Base-by-base conservation (phyloP, 1,284 basidiomycete genomes). In the Pseudozyma flocculosa region DNA sequence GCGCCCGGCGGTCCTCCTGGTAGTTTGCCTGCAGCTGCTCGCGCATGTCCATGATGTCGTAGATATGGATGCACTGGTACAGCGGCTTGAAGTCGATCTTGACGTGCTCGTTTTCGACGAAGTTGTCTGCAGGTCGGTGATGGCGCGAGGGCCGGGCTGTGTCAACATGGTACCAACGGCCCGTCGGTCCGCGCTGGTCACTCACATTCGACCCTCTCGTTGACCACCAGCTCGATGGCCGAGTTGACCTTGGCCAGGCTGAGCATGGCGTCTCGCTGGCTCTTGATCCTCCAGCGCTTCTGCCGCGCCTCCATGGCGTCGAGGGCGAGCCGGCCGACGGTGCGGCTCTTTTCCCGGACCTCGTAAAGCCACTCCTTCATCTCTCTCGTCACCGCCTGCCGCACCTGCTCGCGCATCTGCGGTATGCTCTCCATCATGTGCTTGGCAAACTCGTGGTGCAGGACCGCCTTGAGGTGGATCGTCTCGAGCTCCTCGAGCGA, bases 331-430 rank as follows among this genome's bases (percentile, higher is more conserved):
- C 84, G 84, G 2, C 95, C 95, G 1, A 99, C 89, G 43, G 88
- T 85, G 0, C 87, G 85, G 51, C 89, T 90, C 55, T 89, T 85
- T 69, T 96, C 92, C 47, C 95, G 83, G 50, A 97, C 92, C 71
- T 97, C 92, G 48, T 94, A 86, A 23, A 99, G 81, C 95, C 95
- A 99, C 60, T 95, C 88, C 78, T 97, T 98, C 81, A 92, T 88
- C 9, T 92, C 90, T 0, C 91, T 88, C 0, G 90, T 94, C 2
- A 98, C 95, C 0, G 90, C 89, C 69, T 90, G 88, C 76, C 93
- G 91, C 74, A 99, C 90, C 66, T 92, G 88, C 19, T 84, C 82
- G 9, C 92, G 87, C 43, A 94, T 83, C 1, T 92, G 92, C 1
- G 95, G 95, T 24, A 98, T 81, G 0, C 92, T 92, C 0, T 90